Base-by-base conservation (phyloP, 1,139 yeast genomes). In the Pichia sp. region DNA sequence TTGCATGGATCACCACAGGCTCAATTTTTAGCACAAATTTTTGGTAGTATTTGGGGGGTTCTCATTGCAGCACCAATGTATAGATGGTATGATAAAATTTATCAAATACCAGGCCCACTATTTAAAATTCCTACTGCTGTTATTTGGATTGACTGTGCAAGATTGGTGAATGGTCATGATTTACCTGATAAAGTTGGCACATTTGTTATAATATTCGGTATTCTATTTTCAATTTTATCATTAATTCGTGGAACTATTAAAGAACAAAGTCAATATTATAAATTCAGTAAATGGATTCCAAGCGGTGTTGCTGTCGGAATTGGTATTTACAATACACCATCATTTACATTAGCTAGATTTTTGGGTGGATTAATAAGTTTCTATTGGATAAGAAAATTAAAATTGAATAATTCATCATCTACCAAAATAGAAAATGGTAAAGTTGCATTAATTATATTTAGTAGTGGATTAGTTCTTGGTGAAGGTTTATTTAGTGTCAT, bases 221-320 rank as follows among this genome's bases (percentile, higher is more conserved):
- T 72, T 0, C 55, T 89, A 0, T 90, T 89, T 67, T 92, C 81
- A 0, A 47, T 75, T 3, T 75, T 90, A 25, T 85, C 97, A 0
- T 64, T 88, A 25, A 50, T 80, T 34, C 83, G 83, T 56, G 83
- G 83, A 57, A 58, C 75, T 2, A 63, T 73, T 9, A 75, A 81
- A 3, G 66, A 66, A 29, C 64, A 71, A 26, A 63, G 66, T 44
- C 69, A 66, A 38, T 55, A 54, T 57, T 68, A 72, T 50, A 68
- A 69, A 49, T 74, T 73, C 60, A 62, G 81, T 49, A 68, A 70
- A 1, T 86, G 78, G 70, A 63, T 89, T 33, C 98, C 98, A 1
- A 83, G 88, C 39, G 98, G 98, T 8, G 95, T 92, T 25, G 97
- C 98, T 0, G 96, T 89, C 10, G 98, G 98, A 1, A 85, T 92